Evolutionary conservation across 371 early-diverging fungal species (phyloP).

Genomic region (Mortierella sp.): DNA sequence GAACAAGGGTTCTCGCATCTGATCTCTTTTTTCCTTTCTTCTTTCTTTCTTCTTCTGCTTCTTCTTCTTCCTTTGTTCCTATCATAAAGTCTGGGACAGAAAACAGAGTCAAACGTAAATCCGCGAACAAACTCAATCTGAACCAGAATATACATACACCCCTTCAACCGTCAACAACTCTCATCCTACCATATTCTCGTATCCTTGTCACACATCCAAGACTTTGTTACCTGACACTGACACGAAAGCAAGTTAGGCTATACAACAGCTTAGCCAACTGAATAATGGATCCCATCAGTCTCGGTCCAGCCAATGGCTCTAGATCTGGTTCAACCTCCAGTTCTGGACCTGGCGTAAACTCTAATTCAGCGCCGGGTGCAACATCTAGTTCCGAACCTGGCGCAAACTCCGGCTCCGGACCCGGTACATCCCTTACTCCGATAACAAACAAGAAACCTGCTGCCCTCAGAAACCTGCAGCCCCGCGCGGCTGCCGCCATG

Average conservation of each 20-base stretch:
- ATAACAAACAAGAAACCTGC: slow-evolving; percentile 1
- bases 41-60: not conserved
- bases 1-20: not conserved
- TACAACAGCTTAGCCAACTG: not conserved
- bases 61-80: not conserved
- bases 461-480: slow-evolving; percentile 28
- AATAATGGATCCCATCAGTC: not conserved
- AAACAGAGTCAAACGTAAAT: too few species aligned
- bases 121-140: too few species aligned
- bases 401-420: too few species aligned
- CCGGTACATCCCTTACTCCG: not conserved
- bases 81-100: not conserved
- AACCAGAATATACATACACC: too few species aligned
- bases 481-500: slow-evolving; percentile 39
- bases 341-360: not conserved
- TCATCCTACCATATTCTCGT: not conserved
- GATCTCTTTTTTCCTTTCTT: not conserved
- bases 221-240: not conserved
- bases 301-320: not conserved
- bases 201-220: not conserved
- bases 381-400: not conserved
- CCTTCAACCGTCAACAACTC: not conserved
- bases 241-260: not conserved
- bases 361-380: not conserved
- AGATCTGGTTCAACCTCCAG: not conserved